Conservation (phyloP, 305 asterid genomes). For the Solanum hybrid region DNA sequence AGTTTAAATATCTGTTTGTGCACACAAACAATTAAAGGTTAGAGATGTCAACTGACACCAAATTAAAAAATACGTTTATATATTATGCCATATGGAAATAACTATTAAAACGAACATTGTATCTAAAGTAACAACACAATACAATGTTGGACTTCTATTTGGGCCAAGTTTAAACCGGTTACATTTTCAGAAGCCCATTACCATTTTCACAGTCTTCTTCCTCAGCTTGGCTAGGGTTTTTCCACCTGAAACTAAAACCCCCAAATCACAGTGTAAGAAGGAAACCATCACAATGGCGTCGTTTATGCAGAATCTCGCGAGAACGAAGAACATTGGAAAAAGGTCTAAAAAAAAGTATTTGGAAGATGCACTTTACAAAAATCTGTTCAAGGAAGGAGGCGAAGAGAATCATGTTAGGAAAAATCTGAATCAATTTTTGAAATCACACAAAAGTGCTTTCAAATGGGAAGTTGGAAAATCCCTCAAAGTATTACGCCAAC, state of each 20-base stretch:
- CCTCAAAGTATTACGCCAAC: slow-evolving; percentile 65
- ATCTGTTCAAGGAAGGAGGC: slow-evolving; percentile 61
- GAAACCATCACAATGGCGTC: slow-evolving; percentile 44
- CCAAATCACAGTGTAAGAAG: neutral
- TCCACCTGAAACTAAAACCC: neutral
- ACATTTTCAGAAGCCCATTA: neutral
- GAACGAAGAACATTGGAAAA: slow-evolving; percentile 42
- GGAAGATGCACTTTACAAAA: slow-evolving; percentile 78
- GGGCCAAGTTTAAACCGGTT: neutral
- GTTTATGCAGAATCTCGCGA: slow-evolving; percentile 60
- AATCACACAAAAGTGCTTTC: slow-evolving; percentile 57
- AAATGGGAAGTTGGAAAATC: slow-evolving; percentile 93
- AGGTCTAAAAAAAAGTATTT: slow-evolving; percentile 66
- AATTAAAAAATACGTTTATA: neutral
- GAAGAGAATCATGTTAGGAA: slow-evolving; percentile 45
- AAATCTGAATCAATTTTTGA: slow-evolving; percentile 54
- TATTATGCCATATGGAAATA: neutral
- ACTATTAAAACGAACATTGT: neutral
- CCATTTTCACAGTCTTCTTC: neutral
- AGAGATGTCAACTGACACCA: neutral
- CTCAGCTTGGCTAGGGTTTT: slow-evolving; percentile 10
- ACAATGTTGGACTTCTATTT: neutral
- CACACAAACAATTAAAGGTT: neutral
- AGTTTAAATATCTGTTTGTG: neutral
- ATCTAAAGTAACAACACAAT: neutral